Evolutionary conservation across 2,329 filamentous ascomycete species (phyloP).

Genomic region (Alternaria tenuissima): DNA sequence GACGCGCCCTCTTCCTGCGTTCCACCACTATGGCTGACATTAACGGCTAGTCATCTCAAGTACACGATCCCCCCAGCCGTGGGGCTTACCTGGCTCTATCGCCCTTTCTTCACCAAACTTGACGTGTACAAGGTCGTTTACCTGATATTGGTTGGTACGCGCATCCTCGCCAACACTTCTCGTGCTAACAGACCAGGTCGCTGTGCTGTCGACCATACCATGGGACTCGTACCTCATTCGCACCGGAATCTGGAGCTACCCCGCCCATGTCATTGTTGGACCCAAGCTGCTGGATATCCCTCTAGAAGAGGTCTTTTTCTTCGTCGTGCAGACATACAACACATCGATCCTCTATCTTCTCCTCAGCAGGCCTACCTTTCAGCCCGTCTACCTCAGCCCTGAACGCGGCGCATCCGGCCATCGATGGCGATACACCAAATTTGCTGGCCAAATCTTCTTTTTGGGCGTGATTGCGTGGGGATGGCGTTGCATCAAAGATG

Average conservation of each 20-base stretch:
- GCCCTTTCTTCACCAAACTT: slow-evolving; percentile 67
- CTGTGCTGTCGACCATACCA: slow-evolving; percentile 73
- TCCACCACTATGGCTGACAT: slow-evolving; percentile 20
- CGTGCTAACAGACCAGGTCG: slow-evolving; percentile 57
- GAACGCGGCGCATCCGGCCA: slow-evolving; percentile 42
- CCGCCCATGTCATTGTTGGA: slow-evolving; percentile 69
- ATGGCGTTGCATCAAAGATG: slow-evolving; percentile 55
- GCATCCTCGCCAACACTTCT: slow-evolving; percentile 1
- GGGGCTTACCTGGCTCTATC: slow-evolving; percentile 66
- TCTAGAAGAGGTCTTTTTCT: slow-evolving; percentile 78
- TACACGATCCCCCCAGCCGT: slow-evolving; percentile 72
- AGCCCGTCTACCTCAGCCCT: slow-evolving; percentile 61
- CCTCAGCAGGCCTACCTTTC: slow-evolving; percentile 68
- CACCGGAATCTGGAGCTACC: slow-evolving; percentile 75
- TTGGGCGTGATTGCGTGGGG: slow-evolving; percentile 56
- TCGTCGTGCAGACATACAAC: slow-evolving; percentile 78
- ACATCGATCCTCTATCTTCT: slow-evolving; percentile 74
- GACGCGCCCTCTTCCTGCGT: slow-evolving; percentile 9
- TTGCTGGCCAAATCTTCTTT: slow-evolving; percentile 62
- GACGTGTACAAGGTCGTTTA: slow-evolving; percentile 70
- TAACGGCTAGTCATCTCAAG: slow-evolving; percentile 64
- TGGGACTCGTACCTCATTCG: slow-evolving; percentile 81
- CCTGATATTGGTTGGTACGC: slow-evolving; percentile 59
- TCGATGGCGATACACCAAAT: slow-evolving; percentile 50
- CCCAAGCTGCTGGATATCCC: slow-evolving; percentile 71